phyloP scores from a whole-genome alignment of 371 early-diverging fungal genomes.

The Mortierella sp. region DNA sequence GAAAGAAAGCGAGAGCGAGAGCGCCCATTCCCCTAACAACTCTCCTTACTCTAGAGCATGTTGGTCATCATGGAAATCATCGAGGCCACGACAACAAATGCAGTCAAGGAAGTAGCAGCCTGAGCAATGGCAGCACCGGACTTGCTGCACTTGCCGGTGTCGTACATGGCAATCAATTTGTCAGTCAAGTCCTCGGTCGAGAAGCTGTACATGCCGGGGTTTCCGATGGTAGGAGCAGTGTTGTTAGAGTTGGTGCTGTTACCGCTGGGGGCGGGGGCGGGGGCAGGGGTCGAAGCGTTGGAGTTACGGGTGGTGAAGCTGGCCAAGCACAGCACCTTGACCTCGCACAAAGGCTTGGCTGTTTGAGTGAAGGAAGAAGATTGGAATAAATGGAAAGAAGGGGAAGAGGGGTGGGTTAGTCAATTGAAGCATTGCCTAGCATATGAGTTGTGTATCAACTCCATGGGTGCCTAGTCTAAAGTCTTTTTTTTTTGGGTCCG shows the following conservation, averaged over 20 bases:
- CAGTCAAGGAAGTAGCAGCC: constrained; percentile 23
- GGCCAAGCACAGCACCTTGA: constrained; percentile 38
- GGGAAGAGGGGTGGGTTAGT: too few relatives aligned
- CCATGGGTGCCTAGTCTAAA: too few relatives aligned
- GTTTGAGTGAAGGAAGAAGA: neutral
- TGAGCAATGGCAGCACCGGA: constrained; percentile 13
- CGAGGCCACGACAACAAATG: constrained; percentile 22
- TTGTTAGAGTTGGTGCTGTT: neutral
- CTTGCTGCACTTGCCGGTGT: constrained; percentile 24
- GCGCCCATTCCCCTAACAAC: neutral
- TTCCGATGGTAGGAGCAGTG: neutral
- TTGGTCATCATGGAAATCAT: constrained; percentile 15
- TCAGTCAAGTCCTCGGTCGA: constrained; percentile 24
- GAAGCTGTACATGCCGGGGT: constrained; percentile 9
- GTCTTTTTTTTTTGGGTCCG: too few relatives aligned
- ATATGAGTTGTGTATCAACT: too few relatives aligned
- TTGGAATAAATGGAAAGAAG: neutral
- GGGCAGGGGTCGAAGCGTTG: constrained; percentile 2
- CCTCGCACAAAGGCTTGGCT: constrained; percentile 37
- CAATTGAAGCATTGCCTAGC: too few relatives aligned
- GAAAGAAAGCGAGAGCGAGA: too few relatives aligned
- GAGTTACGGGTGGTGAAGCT: constrained; percentile 18
- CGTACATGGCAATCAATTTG: constrained; percentile 36
- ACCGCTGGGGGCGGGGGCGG: constrained; percentile 4
- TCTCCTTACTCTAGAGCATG: constrained; percentile 11